Percentiles rank a stretch among this genome's conserved stretches.
These are phyloP conservation scores for Euphorbia peplus DNA, from an alignment of 345 rosid species.

Conservation along the genomic window DNA sequence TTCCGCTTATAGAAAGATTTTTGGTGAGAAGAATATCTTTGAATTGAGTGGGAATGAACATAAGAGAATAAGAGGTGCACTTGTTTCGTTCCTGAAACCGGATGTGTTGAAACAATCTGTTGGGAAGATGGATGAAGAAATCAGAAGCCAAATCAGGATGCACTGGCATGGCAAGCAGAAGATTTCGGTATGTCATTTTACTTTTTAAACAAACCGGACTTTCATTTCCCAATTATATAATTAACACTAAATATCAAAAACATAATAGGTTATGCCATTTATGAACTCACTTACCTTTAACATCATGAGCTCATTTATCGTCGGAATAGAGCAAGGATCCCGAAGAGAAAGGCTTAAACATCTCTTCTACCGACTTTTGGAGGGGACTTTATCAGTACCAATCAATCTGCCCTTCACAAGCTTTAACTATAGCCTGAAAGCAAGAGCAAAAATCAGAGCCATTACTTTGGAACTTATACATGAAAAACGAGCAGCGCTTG, in stretches of 20 bases:
- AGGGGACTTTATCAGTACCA: background rate
- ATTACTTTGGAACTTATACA: too few relatives aligned
- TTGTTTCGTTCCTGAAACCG: too few relatives aligned
- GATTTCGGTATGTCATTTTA: too few relatives aligned
- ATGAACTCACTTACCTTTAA: too few relatives aligned
- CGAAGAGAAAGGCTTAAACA: background rate
- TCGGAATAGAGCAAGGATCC: background rate
- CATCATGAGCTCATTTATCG: background rate
- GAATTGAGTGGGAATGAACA: constrained; percentile 34
- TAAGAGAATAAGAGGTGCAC: constrained; percentile 31
- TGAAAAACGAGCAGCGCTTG: too few relatives aligned
- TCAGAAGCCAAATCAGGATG: background rate
- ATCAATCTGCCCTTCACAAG: background rate
- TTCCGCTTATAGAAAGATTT: constrained; percentile 10
- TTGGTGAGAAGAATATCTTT: constrained; percentile 24
- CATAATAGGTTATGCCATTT: too few relatives aligned
- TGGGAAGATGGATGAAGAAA: too few relatives aligned
- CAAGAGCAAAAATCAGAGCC: background rate
- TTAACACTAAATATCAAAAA: too few relatives aligned
- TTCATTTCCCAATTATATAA: too few relatives aligned
- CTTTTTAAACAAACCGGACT: too few relatives aligned
- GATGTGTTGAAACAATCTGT: too few relatives aligned
- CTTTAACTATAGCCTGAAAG: background rate
- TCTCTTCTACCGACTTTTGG: background rate
- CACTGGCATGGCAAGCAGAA: background rate